Conservation (phyloP, 441 rosid species). For the Cnidoscolus chayamansa region DNA sequence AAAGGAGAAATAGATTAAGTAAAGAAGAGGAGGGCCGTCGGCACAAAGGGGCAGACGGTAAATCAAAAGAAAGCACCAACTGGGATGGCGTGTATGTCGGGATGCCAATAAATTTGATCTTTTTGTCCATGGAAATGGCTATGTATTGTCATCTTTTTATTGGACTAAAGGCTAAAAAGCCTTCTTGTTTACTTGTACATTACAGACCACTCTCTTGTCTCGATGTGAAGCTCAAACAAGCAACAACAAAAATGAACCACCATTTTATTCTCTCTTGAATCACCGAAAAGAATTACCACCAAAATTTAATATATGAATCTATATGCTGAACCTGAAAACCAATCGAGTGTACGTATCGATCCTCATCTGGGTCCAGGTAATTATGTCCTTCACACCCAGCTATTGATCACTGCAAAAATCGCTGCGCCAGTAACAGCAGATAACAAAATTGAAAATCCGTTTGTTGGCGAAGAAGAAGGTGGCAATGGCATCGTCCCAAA, state of each 20-base stretch:
- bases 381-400: constrained; percentile 32
- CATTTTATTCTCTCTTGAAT: constrained; percentile 3
- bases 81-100: too few relatives aligned
- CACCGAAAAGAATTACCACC: constrained; percentile 13
- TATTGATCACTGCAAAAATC: constrained; percentile 35
- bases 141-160: too few relatives aligned
- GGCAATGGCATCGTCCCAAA: constrained; percentile 73
- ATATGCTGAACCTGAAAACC: not conserved
- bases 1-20: not conserved
- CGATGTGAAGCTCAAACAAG: not conserved
- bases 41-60: not conserved
- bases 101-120: not conserved
- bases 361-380: not conserved
- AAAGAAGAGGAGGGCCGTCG: constrained; percentile 1
- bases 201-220: not conserved
- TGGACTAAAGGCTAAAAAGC: too few relatives aligned
- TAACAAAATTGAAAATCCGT: constrained; percentile 25
- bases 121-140: not conserved
- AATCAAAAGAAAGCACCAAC: not conserved
- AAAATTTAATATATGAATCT: constrained; percentile 2
- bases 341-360: not conserved
- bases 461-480: constrained; percentile 35
- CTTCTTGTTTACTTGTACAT: not conserved
- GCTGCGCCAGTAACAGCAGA: constrained; percentile 34
- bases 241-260: not conserved